Evolutionary conservation across 768 basidiomycete genomes (phyloP), one percentile per base, ranked within the genome.

Genomic region (Solioccasus polychromus): DNA sequence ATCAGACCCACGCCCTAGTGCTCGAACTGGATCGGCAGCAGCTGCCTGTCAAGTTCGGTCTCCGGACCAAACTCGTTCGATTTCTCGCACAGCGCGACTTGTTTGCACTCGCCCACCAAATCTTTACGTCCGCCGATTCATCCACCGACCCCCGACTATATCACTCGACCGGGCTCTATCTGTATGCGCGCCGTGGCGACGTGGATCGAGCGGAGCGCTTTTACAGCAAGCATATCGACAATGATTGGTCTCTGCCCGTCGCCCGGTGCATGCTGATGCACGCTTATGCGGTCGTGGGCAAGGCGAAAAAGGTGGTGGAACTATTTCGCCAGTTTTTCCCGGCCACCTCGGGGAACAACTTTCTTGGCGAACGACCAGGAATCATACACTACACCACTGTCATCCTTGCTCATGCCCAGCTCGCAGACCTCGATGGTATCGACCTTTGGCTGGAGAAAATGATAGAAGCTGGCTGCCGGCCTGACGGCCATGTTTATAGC

Each of bases 251-350:
- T 29, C 48, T 51, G 1, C 20, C 50, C 3, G 51, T 52, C 14
- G 70, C 73, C 38, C 65, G 68, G 32, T 68, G 70, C n/a, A 68
- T 74, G 64, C 57, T 80, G 22, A 67, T 91, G 60, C 77, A 80
- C 48, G 72, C 76, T 0, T 72, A 80, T 57, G 82, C 83, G 5
- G 64, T 71, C 24, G 57, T 68, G 10, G 76, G 76, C 12, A 64
- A 68, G 30, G 61, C 63, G 1, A 58, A 69, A 17, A 62, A 65
- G 29, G 75, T 77, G 19, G 63, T 72, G 8, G 61, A 68, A 34
- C 59, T 79, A 23, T 91, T 89, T 63, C 57, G 78, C 48, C 50
- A 74, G 32, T 74, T 76, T 50, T 88, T 81, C 53, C 77, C 79
- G 2, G 45, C 47, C 2, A 56, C 57, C n/a, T 29, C 54, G 0